Conservation (phyloP, 2,329 filamentous ascomycete genomes). For the Fusarium paranaense region DNA sequence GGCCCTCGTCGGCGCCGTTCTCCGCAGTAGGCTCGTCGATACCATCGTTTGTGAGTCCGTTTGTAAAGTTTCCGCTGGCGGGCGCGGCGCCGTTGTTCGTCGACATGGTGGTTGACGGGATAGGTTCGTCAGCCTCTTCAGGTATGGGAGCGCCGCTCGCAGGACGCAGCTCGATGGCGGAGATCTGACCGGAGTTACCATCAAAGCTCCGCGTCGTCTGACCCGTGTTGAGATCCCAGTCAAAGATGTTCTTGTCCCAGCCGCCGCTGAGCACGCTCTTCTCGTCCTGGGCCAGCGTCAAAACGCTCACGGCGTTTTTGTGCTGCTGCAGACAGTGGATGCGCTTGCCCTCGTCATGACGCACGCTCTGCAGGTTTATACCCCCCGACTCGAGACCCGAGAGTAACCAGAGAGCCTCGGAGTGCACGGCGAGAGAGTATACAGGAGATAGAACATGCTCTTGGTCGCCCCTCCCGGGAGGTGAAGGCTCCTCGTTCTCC, state of each 20-base stretch:
- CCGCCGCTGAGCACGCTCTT: conserved; percentile 89
- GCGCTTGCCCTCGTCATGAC: conserved; percentile 93
- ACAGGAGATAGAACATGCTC: conserved; percentile 84
- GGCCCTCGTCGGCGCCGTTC: conserved; percentile 60
- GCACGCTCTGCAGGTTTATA: conserved; percentile 92
- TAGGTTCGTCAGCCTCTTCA: conserved; percentile 72
- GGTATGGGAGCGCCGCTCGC: conserved; percentile 81
- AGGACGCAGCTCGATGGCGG: conserved; percentile 86
- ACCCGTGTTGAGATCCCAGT: conserved; percentile 95
- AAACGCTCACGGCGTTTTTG: conserved; percentile 89
- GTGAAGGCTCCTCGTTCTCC: conserved; percentile 89
- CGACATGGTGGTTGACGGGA: conserved; percentile 75
- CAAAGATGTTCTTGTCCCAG: conserved; percentile 94
- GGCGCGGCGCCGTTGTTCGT: conserved; percentile 77
- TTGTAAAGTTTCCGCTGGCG: conserved; percentile 59
- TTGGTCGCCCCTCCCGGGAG: conserved; percentile 59
- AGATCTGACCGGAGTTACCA: conserved; percentile 85
- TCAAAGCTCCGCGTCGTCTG: conserved; percentile 80
- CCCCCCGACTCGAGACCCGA: conserved; percentile 90
- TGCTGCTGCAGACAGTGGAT: conserved; percentile 86
- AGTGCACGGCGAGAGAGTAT: conserved; percentile 92
- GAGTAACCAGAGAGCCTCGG: conserved; percentile 89
- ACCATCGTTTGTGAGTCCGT: conserved; percentile 38
- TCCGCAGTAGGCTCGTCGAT: conserved; percentile 35
- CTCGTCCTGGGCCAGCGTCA: conserved; percentile 86